Conservation (phyloP, 805 yeast genomes). For the Monosporozyma solicola region DNA sequence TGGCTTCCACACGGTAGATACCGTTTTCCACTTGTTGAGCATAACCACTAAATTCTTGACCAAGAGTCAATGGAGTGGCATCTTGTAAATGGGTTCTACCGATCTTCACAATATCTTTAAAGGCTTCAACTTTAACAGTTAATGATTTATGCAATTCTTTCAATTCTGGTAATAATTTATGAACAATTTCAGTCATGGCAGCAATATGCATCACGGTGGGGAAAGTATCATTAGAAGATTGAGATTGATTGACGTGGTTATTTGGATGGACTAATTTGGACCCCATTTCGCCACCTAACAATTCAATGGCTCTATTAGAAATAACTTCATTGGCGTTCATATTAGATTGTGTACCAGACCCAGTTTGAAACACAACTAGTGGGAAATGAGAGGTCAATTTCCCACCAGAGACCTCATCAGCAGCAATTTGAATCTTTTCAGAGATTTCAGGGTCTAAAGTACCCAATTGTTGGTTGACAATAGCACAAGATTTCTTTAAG, state of each 20-base stretch:
- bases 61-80: constrained; percentile 95
- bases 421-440: constrained; percentile 82
- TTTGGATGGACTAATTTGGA: constrained; percentile 94
- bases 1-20: constrained; percentile 70
- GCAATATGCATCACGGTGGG: constrained; percentile 99
- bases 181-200: constrained; percentile 80
- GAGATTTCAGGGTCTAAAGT: constrained; percentile 76
- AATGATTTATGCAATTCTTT: constrained; percentile 70
- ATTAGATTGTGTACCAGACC: constrained; percentile 97
- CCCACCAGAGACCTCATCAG: constrained; percentile 90
- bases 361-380: constrained; percentile 96
- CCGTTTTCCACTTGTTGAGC: constrained; percentile 90
- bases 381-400: constrained; percentile 93
- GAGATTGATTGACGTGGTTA: constrained; percentile 97
- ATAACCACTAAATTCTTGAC: constrained; percentile 97
- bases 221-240: constrained; percentile 98
- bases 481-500: constrained; percentile 89
- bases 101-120: constrained; percentile 83
- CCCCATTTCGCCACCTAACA: constrained; percentile 87
- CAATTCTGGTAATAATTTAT: constrained; percentile 72
- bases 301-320: constrained; percentile 94
- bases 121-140: constrained; percentile 70
- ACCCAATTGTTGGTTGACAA: constrained; percentile 77
- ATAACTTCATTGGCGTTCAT: constrained; percentile 99
- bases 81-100: constrained; percentile 99